These are phyloP conservation scores for Geotrichum klebahnii DNA, from an alignment of 1,139 yeast species.

Conservation along the genomic window DNA sequence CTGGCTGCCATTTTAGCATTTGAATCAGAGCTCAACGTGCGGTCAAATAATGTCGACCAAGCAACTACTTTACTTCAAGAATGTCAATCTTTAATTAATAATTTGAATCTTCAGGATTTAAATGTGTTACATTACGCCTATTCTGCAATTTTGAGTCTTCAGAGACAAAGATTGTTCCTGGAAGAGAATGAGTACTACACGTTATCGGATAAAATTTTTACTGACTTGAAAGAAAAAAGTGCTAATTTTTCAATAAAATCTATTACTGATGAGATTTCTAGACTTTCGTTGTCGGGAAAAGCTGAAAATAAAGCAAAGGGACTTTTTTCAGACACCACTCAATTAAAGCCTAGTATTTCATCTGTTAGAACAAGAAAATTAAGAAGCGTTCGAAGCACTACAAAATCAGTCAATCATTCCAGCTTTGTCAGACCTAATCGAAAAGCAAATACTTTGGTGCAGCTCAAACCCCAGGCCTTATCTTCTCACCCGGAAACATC, in stretches of 20 bases:
- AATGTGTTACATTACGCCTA: conserved; percentile 28
- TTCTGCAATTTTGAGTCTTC: conserved; percentile 30
- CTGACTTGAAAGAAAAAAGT: conserved; percentile 22
- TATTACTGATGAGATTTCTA: conserved; percentile 23
- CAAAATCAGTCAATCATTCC: neutral
- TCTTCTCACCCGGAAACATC: neutral
- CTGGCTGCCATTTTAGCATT: conserved; percentile 27
- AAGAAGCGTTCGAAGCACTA: neutral
- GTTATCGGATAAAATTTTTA: conserved; percentile 27
- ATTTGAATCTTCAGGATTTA: conserved; percentile 26
- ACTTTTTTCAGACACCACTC: neutral
- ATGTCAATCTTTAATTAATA: conserved; percentile 28
- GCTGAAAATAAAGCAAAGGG: neutral
- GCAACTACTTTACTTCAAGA: conserved; percentile 27
- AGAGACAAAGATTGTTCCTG: conserved; percentile 26
- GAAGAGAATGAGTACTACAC: conserved; percentile 31
- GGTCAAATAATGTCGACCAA: conserved; percentile 27
- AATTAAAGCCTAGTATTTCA: neutral
- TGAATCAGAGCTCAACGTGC: conserved; percentile 28
- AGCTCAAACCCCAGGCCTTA: neutral
- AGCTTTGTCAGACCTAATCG: neutral
- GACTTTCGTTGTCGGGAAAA: conserved; percentile 16
- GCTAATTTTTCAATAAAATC: conserved; percentile 22
- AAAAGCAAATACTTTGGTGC: neutral
- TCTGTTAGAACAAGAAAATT: conserved; percentile 3